Percentiles rank a stretch among this genome's conserved stretches.
phyloP scores from a whole-genome alignment of 2,329 filamentous ascomycete genomes.

The Nigrospora sphaerica region DNA sequence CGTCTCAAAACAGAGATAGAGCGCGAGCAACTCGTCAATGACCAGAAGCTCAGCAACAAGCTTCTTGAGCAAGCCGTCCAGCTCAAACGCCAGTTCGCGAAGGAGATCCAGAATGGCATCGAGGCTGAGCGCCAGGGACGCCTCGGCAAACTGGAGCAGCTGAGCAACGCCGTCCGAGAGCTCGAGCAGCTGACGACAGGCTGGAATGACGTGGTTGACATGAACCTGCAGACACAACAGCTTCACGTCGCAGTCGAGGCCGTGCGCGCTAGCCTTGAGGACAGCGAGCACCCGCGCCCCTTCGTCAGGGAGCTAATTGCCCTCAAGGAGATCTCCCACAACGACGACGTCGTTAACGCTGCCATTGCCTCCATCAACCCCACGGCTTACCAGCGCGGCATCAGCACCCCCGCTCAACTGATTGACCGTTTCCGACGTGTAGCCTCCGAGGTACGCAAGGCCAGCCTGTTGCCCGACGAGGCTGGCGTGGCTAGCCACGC shows the following conservation, averaged over 20 bases:
- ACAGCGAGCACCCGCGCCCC: constrained; percentile 65
- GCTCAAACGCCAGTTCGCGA: constrained; percentile 77
- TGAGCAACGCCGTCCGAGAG: constrained; percentile 70
- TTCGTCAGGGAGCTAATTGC: constrained; percentile 92
- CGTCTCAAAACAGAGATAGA: constrained; percentile 74
- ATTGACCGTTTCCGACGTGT: constrained; percentile 95
- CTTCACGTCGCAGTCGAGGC: constrained; percentile 93
- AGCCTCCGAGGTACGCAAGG: constrained; percentile 87
- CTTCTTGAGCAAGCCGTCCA: constrained; percentile 86
- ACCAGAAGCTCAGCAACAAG: constrained; percentile 76
- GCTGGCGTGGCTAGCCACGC: constrained; percentile 93
- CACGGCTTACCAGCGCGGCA: constrained; percentile 82
- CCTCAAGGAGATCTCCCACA: constrained; percentile 81
- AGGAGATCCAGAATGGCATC: constrained; percentile 71
- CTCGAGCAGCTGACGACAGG: constrained; percentile 81
- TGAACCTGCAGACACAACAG: constrained; percentile 89
- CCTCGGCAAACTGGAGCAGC: constrained; percentile 75
- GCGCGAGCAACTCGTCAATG: constrained; percentile 70
- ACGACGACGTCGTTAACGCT: constrained; percentile 81
- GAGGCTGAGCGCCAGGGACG: constrained; percentile 84
- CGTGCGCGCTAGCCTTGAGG: constrained; percentile 76
- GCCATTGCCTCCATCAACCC: constrained; percentile 97
- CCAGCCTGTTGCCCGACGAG: constrained; percentile 82
- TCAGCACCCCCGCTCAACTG: constrained; percentile 75
- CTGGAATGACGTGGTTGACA: constrained; percentile 87